Percentiles rank a stretch among this genome's conserved stretches.
These are phyloP conservation scores for Neurospora sp. DNA, from an alignment of 495 filamentous ascomycete species.

Conservation along the genomic window DNA sequence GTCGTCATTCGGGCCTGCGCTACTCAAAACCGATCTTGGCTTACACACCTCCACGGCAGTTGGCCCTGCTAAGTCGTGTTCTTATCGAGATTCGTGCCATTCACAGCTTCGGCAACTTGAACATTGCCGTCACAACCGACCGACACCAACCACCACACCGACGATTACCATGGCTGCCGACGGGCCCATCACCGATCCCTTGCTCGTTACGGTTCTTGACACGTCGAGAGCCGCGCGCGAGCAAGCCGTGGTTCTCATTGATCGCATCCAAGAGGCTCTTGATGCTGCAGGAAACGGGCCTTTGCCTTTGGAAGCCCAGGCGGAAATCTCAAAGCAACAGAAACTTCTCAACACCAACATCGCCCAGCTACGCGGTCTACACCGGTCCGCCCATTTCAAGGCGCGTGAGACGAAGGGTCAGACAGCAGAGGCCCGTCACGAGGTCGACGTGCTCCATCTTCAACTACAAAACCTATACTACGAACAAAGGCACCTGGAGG, in stretches of 20 bases:
- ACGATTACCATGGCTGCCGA: constrained; percentile 32
- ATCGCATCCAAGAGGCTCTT: constrained; percentile 41
- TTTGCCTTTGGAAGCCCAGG: constrained; percentile 38
- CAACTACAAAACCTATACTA: constrained; percentile 95
- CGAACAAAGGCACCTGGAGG: constrained; percentile 80
- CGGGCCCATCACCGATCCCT: constrained; percentile 58
- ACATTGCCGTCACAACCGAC: not conserved
- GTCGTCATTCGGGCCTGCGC: not conserved
- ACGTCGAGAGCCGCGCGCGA: constrained; percentile 58
- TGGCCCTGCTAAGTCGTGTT: not conserved
- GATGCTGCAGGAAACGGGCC: constrained; percentile 21
- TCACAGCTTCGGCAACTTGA: not conserved
- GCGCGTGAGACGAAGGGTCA: constrained; percentile 78
- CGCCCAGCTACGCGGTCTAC: constrained; percentile 69
- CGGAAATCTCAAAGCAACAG: constrained; percentile 63
- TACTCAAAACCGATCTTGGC: not conserved
- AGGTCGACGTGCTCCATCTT: constrained; percentile 84
- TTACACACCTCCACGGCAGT: not conserved
- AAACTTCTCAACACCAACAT: constrained; percentile 72
- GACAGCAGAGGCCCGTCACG: constrained; percentile 78
- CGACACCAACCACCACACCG: not conserved
- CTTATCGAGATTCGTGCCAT: not conserved
- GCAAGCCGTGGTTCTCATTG: constrained; percentile 60
- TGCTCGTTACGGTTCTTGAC: constrained; percentile 59
- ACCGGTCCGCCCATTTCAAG: constrained; percentile 67